Evolutionary conservation across 2,329 filamentous ascomycete species (phyloP).

Genomic region (Colletotrichum viniferum): DNA sequence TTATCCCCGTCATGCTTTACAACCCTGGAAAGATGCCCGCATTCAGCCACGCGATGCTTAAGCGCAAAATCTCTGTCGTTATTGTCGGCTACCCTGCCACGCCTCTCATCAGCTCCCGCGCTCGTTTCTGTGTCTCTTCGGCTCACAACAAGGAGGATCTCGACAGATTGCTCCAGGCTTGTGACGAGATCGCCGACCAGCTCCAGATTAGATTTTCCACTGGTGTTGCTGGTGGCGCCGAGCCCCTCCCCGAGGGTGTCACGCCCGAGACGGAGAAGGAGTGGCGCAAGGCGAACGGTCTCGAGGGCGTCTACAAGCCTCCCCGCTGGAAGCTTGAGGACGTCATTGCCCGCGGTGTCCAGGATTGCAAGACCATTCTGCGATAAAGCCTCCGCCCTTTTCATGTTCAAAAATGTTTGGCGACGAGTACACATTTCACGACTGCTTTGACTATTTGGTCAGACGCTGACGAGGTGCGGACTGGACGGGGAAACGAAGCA

Average conservation of each 20-base stretch:
- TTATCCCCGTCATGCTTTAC: slow-evolving; percentile 93
- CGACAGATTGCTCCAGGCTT: slow-evolving; percentile 85
- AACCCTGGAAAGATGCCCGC: slow-evolving; percentile 99
- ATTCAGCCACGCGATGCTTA: slow-evolving; percentile 98
- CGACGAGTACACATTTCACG: background rate
- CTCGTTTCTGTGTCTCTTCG: slow-evolving; percentile 92
- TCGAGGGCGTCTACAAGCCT: slow-evolving; percentile 75
- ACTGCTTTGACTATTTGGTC: background rate
- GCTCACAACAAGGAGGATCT: slow-evolving; percentile 99
- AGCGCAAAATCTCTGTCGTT: slow-evolving; percentile 95
- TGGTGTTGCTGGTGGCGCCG: slow-evolving; percentile 86
- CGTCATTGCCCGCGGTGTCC: slow-evolving; percentile 74
- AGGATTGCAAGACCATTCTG: slow-evolving; percentile 76
- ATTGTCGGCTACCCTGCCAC: slow-evolving; percentile 98
- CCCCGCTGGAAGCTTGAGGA: slow-evolving; percentile 88
- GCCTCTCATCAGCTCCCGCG: slow-evolving; percentile 91
- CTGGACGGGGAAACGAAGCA: slow-evolving; percentile 7
- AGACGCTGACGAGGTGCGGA: slow-evolving; percentile 4
- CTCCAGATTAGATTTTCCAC: slow-evolving; percentile 98
- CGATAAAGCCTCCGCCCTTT: slow-evolving; percentile 48
- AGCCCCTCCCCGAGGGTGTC: slow-evolving; percentile 75
- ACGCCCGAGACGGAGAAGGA: slow-evolving; percentile 74
- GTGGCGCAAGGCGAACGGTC: slow-evolving; percentile 63
- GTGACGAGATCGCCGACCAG: slow-evolving; percentile 90
- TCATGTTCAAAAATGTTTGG: background rate